Evolutionary conservation across 345 rosid genomes (phyloP).

Genomic region (Limnanthes douglasii): DNA sequence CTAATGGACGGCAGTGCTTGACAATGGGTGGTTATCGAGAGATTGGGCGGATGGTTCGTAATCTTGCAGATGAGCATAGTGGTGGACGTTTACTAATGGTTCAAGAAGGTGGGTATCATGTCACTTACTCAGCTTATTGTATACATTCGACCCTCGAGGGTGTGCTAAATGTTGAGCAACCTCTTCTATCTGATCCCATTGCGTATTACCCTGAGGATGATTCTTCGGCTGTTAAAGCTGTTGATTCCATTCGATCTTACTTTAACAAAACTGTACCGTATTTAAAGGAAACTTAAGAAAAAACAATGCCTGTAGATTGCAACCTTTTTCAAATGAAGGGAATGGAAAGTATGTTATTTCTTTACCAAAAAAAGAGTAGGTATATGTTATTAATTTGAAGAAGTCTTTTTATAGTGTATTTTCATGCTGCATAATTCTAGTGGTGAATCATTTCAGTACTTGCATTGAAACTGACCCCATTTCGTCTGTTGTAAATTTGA

Average conservation of each 20-base stretch:
- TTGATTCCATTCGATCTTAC: slow-evolving; percentile 34
- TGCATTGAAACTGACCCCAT: too few relatives aligned
- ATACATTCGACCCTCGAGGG: slow-evolving; percentile 88
- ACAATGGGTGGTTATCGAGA: slow-evolving; percentile 71
- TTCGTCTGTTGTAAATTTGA: too few relatives aligned
- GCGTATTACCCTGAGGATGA: slow-evolving; percentile 75
- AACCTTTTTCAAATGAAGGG: too few relatives aligned
- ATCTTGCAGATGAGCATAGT: slow-evolving; percentile 32
- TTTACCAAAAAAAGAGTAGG: too few relatives aligned
- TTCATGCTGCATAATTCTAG: too few relatives aligned
- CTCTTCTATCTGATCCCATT: slow-evolving; percentile 42
- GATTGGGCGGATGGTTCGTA: slow-evolving; percentile 35
- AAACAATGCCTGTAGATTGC: too few relatives aligned
- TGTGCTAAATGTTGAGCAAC: slow-evolving; percentile 36
- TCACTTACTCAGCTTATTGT: slow-evolving; percentile 83
- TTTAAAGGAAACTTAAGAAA: too few relatives aligned
- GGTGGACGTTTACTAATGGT: slow-evolving; percentile 60
- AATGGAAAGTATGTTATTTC: too few relatives aligned
- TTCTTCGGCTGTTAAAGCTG: slow-evolving; percentile 29
- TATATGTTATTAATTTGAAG: too few relatives aligned
- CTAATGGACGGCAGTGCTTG: slow-evolving; percentile 82
- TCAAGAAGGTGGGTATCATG: slow-evolving; percentile 88
- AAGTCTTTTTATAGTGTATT: too few relatives aligned
- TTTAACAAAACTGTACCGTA: too few relatives aligned
- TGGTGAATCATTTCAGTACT: too few relatives aligned